Conservation (phyloP, 768 basidiomycete species). For the Panaeolus papilionaceus region DNA sequence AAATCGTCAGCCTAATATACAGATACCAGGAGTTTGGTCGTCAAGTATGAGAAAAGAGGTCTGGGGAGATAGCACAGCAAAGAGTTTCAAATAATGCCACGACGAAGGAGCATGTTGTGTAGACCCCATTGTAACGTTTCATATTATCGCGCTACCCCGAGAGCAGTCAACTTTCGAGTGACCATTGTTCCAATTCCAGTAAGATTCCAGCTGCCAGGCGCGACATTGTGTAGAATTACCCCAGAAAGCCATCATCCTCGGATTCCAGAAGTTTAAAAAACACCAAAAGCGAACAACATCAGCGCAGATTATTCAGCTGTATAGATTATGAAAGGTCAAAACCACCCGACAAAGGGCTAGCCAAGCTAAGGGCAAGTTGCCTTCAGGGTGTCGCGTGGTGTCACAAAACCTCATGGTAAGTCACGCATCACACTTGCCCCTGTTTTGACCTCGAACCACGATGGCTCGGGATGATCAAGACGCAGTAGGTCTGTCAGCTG, state of each 20-base stretch:
- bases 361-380: too few species aligned
- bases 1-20: background rate
- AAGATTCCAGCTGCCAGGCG: background rate
- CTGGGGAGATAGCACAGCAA: background rate
- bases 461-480: background rate
- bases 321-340: background rate
- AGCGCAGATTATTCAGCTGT: too few species aligned
- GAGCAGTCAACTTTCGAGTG: background rate
- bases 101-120: background rate
- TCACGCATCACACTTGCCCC: background rate
- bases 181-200: background rate
- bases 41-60: background rate
- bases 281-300: too few species aligned
- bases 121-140: background rate
- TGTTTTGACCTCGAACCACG: background rate
- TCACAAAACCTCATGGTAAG: background rate
- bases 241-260: too few species aligned
- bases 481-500: conserved; percentile 7
- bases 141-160: background rate
- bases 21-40: conserved; percentile 1
- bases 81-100: background rate
- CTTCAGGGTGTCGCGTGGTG: background rate
- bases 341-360: background rate
- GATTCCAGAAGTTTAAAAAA: too few species aligned
- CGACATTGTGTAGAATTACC: too few species aligned